Evolutionary conservation across 768 basidiomycete genomes (phyloP), one percentile per base, ranked within the genome.

Genomic region (Dioszegia aurantiaca): DNA sequence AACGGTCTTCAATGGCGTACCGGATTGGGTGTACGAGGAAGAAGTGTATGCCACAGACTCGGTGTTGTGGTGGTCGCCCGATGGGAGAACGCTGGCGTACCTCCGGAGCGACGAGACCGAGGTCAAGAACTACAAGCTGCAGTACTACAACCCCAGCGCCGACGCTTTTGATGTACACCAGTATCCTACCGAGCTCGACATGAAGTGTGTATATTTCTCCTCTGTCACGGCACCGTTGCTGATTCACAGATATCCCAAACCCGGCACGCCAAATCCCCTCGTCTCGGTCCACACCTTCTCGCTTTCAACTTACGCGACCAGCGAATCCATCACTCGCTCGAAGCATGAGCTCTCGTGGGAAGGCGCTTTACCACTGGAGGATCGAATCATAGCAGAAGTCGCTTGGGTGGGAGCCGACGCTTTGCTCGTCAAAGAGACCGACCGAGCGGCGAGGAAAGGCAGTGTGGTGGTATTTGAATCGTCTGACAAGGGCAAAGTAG

Each of bases 51-150:
- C 81, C 2, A 71, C 78, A 37, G 84, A 91, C 70, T 84, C 76
- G 46, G 86, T 92, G 0, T 79, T 94, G 4, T 98, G 91, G 91
- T 98, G 89, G 87, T 87, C 88, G 10, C 94, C 93, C 3, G 82
- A 86, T 65, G 84, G 85, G 0, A 64, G 74, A 2, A 78, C 79
- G 31, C 61, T 99, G 42, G 90, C 92, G 0, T 99, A 87, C 80
- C 83, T 97, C 41, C 79, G 83, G 11, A 86, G 90, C 60, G 90
- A 99, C 72, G 94, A 98, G 78, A 87, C 89, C 0, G 79, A 81
- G 0, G 95, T 99, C 2, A 85, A 87, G 52, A 88, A 88, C 68
- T 99, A 85, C 78, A 83, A 81, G 37, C 90, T 89, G 78, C 91
- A 93, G 1, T 82, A 97, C 42, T 99, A 94, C 78, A 97, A 97